These are phyloP conservation scores for Acer campestre DNA, from an alignment of 345 rosid genomes.

Conservation along the genomic window DNA sequence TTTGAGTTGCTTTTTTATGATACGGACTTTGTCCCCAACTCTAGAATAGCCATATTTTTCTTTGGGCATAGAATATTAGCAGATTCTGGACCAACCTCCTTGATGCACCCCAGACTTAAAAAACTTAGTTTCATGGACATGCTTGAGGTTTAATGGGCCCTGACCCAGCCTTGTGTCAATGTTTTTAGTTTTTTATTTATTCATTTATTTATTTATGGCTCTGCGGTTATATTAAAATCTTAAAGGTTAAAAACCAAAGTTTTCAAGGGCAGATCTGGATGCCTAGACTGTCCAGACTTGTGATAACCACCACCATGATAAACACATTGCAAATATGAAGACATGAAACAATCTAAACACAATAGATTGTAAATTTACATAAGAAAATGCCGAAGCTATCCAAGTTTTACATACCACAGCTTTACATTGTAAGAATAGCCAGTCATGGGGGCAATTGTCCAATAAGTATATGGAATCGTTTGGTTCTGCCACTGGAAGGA, in stretches of 20 bases:
- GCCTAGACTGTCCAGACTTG: background rate
- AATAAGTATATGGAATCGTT: slow-evolving; percentile 77
- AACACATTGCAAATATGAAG: background rate
- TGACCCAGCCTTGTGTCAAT: too few relatives aligned
- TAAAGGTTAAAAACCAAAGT: background rate
- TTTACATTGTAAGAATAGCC: slow-evolving; percentile 96
- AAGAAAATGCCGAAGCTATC: background rate
- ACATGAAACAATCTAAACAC: background rate
- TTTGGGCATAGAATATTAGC: too few relatives aligned
- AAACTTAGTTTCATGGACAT: too few relatives aligned
- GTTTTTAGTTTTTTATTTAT: too few relatives aligned
- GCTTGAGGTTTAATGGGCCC: too few relatives aligned
- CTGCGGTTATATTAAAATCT: background rate
- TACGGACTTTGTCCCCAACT: too few relatives aligned
- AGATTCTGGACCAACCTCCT: too few relatives aligned
- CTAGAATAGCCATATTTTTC: too few relatives aligned
- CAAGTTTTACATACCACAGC: slow-evolving; percentile 70
- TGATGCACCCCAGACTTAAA: too few relatives aligned
- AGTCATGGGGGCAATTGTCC: slow-evolving; percentile 97
- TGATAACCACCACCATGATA: background rate
- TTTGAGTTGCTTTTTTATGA: too few relatives aligned
- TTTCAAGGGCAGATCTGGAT: background rate
- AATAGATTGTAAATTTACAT: background rate
- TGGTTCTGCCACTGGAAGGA: slow-evolving; percentile 80
- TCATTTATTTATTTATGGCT: background rate